Conservation (phyloP, 495 filamentous ascomycete genomes). For the Tuber aestivum region DNA sequence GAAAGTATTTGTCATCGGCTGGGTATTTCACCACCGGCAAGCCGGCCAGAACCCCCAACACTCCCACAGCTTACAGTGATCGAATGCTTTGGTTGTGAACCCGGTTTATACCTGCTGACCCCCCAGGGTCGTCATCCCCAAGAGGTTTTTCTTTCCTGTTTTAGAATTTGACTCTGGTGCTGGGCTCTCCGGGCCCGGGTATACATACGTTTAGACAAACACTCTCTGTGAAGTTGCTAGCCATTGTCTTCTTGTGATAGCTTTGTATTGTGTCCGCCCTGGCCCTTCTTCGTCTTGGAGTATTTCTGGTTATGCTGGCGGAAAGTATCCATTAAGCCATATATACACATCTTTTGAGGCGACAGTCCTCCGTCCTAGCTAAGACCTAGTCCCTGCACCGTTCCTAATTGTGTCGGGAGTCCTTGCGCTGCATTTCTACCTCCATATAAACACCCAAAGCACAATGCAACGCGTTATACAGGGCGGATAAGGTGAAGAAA, state of each 20-base stretch:
- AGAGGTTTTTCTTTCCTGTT: background rate
- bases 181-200: background rate
- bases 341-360: background rate
- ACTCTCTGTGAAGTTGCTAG: background rate
- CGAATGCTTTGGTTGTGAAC: background rate
- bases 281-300: too few relatives aligned
- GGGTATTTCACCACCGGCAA: background rate
- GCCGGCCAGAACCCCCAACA: background rate
- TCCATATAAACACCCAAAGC: background rate
- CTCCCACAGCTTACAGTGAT: background rate
- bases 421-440: background rate
- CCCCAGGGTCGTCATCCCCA: background rate
- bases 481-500: background rate
- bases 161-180: background rate
- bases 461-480: background rate
- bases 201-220: background rate
- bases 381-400: background rate
- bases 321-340: background rate
- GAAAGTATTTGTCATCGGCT: background rate
- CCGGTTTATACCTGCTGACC: background rate
- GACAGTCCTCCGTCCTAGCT: background rate
- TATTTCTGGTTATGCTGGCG: background rate
- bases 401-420: background rate
- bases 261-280: background rate
- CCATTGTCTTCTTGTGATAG: background rate